phyloP scores from a whole-genome alignment of 352 stramenopile species.

The Thalassiosira hispida region DNA sequence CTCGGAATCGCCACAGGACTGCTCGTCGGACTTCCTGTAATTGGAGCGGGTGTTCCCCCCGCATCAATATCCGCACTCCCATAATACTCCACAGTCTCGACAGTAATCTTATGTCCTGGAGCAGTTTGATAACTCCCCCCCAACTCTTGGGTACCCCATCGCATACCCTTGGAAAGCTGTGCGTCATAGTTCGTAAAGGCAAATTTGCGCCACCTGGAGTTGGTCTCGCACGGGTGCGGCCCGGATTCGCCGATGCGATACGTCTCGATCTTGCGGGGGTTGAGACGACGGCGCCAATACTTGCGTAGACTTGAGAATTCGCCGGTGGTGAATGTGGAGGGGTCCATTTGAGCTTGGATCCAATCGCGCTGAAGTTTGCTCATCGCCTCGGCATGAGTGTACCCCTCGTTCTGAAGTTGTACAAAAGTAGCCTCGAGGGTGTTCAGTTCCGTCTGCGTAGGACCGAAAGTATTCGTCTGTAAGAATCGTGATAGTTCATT shows the following conservation, averaged over 20 bases:
- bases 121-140: constrained; percentile 27
- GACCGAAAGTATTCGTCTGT: constrained; percentile 70
- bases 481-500: constrained; percentile 64
- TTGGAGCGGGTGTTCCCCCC: no score
- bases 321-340: constrained; percentile 44
- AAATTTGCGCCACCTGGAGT: constrained; percentile 58
- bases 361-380: constrained; percentile 39
- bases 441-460: constrained; percentile 46
- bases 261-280: constrained; percentile 41
- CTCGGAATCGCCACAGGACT: no score
- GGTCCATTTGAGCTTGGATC: constrained; percentile 55
- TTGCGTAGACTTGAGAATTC: constrained; percentile 36
- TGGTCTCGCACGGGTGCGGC: constrained; percentile 52
- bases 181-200: constrained; percentile 63
- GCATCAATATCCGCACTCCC: neutral
- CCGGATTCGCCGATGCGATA: constrained; percentile 59
- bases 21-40: no score
- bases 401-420: neutral
- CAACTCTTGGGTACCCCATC: constrained; percentile 50
- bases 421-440: constrained; percentile 31
- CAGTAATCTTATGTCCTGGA: neutral
- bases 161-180: constrained; percentile 42
- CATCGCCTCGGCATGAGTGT: constrained; percentile 36
- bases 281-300: constrained; percentile 49
- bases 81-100: neutral